Base-by-base conservation (phyloP, 2,329 filamentous ascomycete species). In the Fusarium sp. region DNA sequence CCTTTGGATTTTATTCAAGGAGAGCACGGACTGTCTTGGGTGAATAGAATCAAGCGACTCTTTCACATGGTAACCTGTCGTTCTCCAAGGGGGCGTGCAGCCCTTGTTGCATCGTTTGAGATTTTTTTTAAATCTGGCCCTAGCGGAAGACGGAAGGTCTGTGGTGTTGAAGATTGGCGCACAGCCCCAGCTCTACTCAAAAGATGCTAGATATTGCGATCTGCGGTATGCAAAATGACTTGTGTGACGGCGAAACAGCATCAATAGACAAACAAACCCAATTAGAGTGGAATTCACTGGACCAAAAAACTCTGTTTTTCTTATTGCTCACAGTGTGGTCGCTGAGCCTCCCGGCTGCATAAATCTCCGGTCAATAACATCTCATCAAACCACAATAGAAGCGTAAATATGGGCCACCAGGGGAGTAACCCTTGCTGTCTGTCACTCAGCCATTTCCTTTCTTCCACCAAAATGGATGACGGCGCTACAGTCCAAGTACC, bases 401-500 rank as follows among this genome's bases (percentile, higher is more conserved):
- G 17, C 5, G 7, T 17, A n/a, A n/a, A n/a, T n/a, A 37, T 19
- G 35, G 7, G 23, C 23, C 11, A 30, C 27, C 41, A 54, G 22
- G 51, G 50, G 35, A 23, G 7, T 7, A 7, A 23, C n/a, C 30
- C 51, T 37, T 46, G 39, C 1, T 46, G 7, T 2, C 14, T 41
- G 32, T 39, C 19, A 40, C 23, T 40, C 8, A 40, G 35, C 30
- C 44, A 9, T 27, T 52, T 52, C 20, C 55, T 60, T 61, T 61
- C 39, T 59, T 22, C 22, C 22, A 22, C 22, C 22, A 6, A 22
- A 22, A 22, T 6, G 22, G 22, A 22, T 22, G 22, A 22, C 22
- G 22, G 22, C 22, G 22, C 22, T 22, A 61, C 41, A n/a, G 20
- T 23, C 25, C 6, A 19, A 39, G 39, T 22, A 39, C 22, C 19